Evolutionary conservation across 495 filamentous ascomycete genomes (phyloP), one percentile per base, ranked within the genome.

Genomic region (Aspergillus panamensis): DNA sequence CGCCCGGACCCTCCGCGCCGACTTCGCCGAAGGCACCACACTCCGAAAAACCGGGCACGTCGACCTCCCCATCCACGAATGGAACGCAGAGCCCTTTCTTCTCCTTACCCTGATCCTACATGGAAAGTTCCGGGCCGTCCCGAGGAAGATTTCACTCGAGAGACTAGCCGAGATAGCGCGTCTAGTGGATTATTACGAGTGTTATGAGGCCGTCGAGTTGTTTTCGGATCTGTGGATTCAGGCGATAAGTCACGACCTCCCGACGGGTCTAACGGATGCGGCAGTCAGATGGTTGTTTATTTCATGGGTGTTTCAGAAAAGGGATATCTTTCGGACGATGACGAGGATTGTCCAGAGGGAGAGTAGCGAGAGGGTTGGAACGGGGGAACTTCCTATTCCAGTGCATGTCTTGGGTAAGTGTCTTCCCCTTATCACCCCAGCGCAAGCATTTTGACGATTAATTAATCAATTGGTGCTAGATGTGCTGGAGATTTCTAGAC

Each of bases 181-280:
- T 1, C 47, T 57, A 0, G 55, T 57, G 7, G 55, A 50, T 17
- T 57, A 57, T 19, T 57, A 57, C 29, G 45, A 60, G 19, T 60
- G 45, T 42, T 40, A 53, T 20, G 57, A 59, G 17, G 49, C 31
- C 14, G 47, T 57, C 1, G 55, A 50, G 3, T 10, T 50, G 3
- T 43, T 57, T 17, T 57, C 55, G 6, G 55, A 57, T 16, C 2
- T 42, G 20, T 57, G 55, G 55, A 48, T 55, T 20, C n/a, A 19
- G 10, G 16, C 4, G 14, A 10, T 55, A 3, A 12, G 32, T n/a
- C 10, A 35, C 10, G 39, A 29, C 21, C 10, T 16, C 1, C 48
- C n/a, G 3, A 20, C 19, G 6, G 21, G 19, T 1, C 31, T 43
- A 5, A 44, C 35, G 3, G 37, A 20, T 30, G 39, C 14, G 0